phyloP scores from a whole-genome alignment of 257 asterid genomes.

The Echites panduratus region DNA sequence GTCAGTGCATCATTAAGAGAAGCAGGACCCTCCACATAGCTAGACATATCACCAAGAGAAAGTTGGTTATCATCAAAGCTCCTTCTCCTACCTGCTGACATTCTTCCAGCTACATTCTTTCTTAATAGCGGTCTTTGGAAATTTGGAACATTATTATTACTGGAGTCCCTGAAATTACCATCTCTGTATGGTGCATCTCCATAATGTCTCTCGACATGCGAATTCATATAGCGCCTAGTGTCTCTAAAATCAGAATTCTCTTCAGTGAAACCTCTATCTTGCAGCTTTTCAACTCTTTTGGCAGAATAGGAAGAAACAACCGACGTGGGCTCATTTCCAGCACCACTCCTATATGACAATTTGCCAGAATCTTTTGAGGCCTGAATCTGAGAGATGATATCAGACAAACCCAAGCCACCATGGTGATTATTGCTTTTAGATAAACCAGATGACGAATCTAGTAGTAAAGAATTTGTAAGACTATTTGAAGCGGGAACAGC shows the following conservation, averaged over 20 bases:
- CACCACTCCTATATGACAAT: slow-evolving; percentile 49
- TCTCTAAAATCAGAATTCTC: slow-evolving; percentile 72
- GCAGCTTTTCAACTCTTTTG: slow-evolving; percentile 74
- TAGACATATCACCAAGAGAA: slow-evolving; percentile 64
- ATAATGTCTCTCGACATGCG: slow-evolving; percentile 60
- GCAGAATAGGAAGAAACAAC: slow-evolving; percentile 58
- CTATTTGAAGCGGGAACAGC: slow-evolving; percentile 94
- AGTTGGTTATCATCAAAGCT: slow-evolving; percentile 96
- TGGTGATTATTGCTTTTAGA: slow-evolving; percentile 70
- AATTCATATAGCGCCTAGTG: slow-evolving; percentile 55
- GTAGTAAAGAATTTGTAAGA: slow-evolving; percentile 45
- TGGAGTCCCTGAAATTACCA: slow-evolving; percentile 64
- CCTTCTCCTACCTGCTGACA: slow-evolving; percentile 83
- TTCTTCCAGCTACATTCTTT: slow-evolving; percentile 77
- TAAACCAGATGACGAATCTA: slow-evolving; percentile 50
- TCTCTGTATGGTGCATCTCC: slow-evolving; percentile 60
- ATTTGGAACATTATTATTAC: slow-evolving; percentile 63
- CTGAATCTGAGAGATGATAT: slow-evolving; percentile 88
- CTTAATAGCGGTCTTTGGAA: slow-evolving; percentile 92
- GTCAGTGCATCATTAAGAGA: slow-evolving; percentile 87
- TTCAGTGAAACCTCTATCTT: slow-evolving; percentile 57
- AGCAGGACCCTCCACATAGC: slow-evolving; percentile 76
- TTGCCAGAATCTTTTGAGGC: slow-evolving; percentile 85
- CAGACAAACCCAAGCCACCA: slow-evolving; percentile 85
- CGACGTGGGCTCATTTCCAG: slow-evolving; percentile 52